Conservation (phyloP, 305 asterid species). For the Galium porrigens region DNA sequence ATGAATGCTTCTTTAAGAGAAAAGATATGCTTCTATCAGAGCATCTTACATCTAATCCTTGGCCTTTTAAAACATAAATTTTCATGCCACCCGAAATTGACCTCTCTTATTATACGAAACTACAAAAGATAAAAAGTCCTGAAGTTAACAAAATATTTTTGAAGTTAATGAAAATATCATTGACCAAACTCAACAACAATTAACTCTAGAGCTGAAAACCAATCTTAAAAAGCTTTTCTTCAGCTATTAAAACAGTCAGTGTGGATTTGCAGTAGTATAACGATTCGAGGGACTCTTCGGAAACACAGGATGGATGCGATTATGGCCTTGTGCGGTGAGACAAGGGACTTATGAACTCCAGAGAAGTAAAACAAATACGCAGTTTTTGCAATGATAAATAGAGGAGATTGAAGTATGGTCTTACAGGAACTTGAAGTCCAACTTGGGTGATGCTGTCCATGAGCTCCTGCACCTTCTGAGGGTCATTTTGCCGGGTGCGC, state of each 20-base stretch:
- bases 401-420: constrained; percentile 6
- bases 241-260: neutral
- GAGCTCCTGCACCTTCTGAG: constrained; percentile 57
- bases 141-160: neutral
- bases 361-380: neutral
- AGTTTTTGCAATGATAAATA: neutral
- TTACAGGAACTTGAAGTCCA: constrained; percentile 96
- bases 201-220: neutral
- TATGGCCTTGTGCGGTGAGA: neutral
- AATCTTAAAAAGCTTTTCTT: neutral
- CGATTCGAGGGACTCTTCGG: neutral
- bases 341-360: neutral
- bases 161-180: neutral
- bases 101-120: neutral
- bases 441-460: constrained; percentile 66
- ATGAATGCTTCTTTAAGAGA: neutral
- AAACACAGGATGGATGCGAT: neutral
- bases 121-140: neutral
- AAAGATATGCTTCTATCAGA: neutral
- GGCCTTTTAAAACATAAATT: neutral
- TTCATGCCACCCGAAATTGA: neutral
- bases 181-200: neutral
- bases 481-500: constrained; percentile 80
- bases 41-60: neutral
- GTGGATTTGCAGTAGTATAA: neutral